Evolutionary conservation across 2,329 filamentous ascomycete species (phyloP).

Genomic region (Botrytis hyacinthi): DNA sequence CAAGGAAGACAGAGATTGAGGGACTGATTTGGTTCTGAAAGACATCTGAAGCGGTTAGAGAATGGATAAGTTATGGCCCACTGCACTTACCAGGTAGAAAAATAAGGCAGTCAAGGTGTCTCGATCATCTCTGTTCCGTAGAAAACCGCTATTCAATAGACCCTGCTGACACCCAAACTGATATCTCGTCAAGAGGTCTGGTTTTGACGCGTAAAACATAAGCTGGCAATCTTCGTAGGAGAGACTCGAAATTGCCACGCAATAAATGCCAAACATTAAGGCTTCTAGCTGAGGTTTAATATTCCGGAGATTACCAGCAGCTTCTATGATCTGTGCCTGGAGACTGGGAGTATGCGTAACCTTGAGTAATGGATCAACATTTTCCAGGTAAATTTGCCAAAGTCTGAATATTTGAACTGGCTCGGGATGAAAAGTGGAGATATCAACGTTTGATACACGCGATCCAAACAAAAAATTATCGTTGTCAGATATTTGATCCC

Average conservation of each 20-base stretch:
- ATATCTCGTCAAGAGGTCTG: slow-evolving; percentile 43
- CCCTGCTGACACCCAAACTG: slow-evolving; percentile 48
- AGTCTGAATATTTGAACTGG: slow-evolving; percentile 67
- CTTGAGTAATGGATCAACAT: slow-evolving; percentile 73
- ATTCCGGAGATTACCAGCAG: slow-evolving; percentile 53
- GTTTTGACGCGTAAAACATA: slow-evolving; percentile 41
- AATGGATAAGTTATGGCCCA: background rate
- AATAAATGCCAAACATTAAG: slow-evolving; percentile 64
- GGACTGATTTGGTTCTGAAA: slow-evolving; percentile 48
- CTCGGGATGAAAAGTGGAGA: slow-evolving; percentile 50
- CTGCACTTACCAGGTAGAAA: slow-evolving; percentile 50
- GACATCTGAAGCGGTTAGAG: slow-evolving; percentile 32
- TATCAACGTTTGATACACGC: slow-evolving; percentile 41
- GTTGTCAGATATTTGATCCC: slow-evolving; percentile 44
- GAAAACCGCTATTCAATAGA: slow-evolving; percentile 44
- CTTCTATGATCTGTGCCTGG: slow-evolving; percentile 63
- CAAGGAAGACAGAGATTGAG: slow-evolving; percentile 58
- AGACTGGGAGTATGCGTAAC: slow-evolving; percentile 69
- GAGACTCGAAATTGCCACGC: slow-evolving; percentile 57
- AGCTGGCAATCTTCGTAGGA: slow-evolving; percentile 51
- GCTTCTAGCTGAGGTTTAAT: slow-evolving; percentile 60
- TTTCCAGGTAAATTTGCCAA: slow-evolving; percentile 73
- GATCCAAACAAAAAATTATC: slow-evolving; percentile 55
- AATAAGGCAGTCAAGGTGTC: slow-evolving; percentile 51
- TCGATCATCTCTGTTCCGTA: slow-evolving; percentile 42